Conservation (phyloP, 495 filamentous ascomycete genomes). For the Pseudotulostoma volvatum region DNA sequence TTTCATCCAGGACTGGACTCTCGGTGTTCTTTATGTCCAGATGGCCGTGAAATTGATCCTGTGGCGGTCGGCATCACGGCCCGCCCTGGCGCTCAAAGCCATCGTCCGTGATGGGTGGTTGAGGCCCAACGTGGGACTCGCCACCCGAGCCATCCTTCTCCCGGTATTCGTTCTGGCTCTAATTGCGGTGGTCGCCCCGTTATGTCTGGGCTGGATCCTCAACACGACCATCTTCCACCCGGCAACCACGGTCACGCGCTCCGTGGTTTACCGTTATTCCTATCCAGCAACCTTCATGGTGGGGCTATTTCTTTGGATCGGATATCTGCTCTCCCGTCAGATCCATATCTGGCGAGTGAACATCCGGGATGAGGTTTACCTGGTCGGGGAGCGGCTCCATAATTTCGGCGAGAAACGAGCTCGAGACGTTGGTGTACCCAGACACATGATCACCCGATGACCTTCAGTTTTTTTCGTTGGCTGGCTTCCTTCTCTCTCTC, state of each 20-base stretch:
- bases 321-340: conserved; percentile 30
- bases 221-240: conserved; percentile 26
- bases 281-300: conserved; percentile 45
- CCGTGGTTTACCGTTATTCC: conserved; percentile 52
- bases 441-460: conserved; percentile 22
- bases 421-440: conserved; percentile 25
- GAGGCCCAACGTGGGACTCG: conserved; percentile 57
- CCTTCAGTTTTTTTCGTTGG: neutral
- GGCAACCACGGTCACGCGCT: conserved; percentile 27
- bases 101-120: conserved; percentile 68
- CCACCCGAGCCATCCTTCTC: conserved; percentile 69
- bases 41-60: conserved; percentile 59
- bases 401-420: conserved; percentile 60
- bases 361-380: conserved; percentile 86
- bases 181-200: conserved; percentile 42
- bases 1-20: conserved; percentile 82
- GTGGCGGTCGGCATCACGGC: conserved; percentile 44
- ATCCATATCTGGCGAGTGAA: conserved; percentile 62
- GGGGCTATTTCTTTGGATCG: conserved; percentile 23
- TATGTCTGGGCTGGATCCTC: conserved; percentile 29
- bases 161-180: conserved; percentile 45
- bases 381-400: conserved; percentile 86
- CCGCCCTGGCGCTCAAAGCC: conserved; percentile 54
- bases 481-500: neutral
- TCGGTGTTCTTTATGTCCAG: conserved; percentile 84